Evolutionary conservation across 2,329 filamentous ascomycete species (phyloP), one percentile per base, ranked within the genome.

Genomic region (Passalora sequoiae): DNA sequence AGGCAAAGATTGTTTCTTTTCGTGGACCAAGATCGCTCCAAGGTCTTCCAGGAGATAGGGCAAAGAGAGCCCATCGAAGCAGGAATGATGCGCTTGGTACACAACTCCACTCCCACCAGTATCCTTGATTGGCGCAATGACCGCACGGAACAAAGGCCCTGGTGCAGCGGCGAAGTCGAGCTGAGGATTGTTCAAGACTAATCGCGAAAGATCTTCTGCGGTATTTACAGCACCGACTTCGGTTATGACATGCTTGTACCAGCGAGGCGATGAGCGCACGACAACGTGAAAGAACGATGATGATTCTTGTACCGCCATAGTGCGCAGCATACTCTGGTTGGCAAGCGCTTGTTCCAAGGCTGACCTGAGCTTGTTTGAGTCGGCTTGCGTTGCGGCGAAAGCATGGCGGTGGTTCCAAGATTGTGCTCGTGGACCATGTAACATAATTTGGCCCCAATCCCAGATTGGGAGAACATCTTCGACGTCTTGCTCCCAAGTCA

Each of bases 321-420:
- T 40, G 3, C 47, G 39, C 10, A 50, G 21, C 29, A 44, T 41
- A 12, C n/a, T 15, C 20, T 50, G 39, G 10, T 38, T 24, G 2
- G 30, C 12, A 21, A 50, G 17, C 4, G 40, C 44, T 9, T 38
- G 35, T 22, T 47, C 24, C 6, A 49, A 15, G 12, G 47, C 47
- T 15, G 21, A 17, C 15, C 37, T 4, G 7, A 35, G 12, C n/a
- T 33, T 4, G n/a, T 25, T 12, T 3, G n/a, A 22, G 4, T 12
- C 8, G 16, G 24, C 16, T 7, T 9, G 10, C 3, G 20, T 20
- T 13, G 30, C 12, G 28, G 31, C 33, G 10, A 12, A 47, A 9
- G 35, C 31, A 13, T 45, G 41, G 13, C 38, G 44, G 31, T 45
- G 44, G 19, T 50, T 50, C 13, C 19, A 40, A 2, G 44, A 47